Percentiles rank a stretch among this genome's conserved stretches.
phyloP scores from a whole-genome alignment of 352 stramenopile genomes.

The Globisporangium apiculatum region DNA sequence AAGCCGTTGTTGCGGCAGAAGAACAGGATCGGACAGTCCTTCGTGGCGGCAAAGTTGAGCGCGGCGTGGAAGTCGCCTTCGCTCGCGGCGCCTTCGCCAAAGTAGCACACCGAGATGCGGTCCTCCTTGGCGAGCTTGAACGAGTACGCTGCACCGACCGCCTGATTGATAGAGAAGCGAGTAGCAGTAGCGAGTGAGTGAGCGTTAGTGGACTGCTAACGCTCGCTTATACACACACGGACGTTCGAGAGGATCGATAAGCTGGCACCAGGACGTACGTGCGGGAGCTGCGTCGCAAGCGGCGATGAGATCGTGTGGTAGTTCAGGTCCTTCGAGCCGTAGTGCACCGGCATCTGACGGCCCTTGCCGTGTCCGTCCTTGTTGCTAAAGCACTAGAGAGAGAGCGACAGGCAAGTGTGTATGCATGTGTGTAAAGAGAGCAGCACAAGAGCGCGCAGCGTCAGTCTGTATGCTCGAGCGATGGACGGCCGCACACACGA shows the following conservation, averaged over 20 bases:
- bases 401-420: not conserved
- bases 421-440: not conserved
- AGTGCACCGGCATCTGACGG: conserved; percentile 98
- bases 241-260: not conserved
- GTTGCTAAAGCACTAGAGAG: conserved; percentile 91
- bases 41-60: conserved; percentile 95
- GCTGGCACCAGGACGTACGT: conserved; percentile 23
- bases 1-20: conserved; percentile 99
- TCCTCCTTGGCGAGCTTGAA: conserved; percentile 92
- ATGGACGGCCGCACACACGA: too few species aligned
- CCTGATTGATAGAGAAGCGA: conserved; percentile 38
- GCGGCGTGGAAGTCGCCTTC: conserved; percentile 97
- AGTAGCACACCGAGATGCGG: conserved; percentile 92
- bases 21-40: conserved; percentile 95
- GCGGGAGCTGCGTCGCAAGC: conserved; percentile 96
- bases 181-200: not conserved
- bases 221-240: not conserved
- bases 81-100: conserved; percentile 96
- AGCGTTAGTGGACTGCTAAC: not conserved
- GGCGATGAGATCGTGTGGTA: conserved; percentile 97
- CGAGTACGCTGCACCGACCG: conserved; percentile 93
- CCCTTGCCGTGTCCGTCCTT: conserved; percentile 93
- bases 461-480: too few species aligned
- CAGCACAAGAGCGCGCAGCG: too few species aligned
- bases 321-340: conserved; percentile 92